Base-by-base conservation (phyloP, 768 basidiomycete genomes). In the Calocybe cyanea region DNA sequence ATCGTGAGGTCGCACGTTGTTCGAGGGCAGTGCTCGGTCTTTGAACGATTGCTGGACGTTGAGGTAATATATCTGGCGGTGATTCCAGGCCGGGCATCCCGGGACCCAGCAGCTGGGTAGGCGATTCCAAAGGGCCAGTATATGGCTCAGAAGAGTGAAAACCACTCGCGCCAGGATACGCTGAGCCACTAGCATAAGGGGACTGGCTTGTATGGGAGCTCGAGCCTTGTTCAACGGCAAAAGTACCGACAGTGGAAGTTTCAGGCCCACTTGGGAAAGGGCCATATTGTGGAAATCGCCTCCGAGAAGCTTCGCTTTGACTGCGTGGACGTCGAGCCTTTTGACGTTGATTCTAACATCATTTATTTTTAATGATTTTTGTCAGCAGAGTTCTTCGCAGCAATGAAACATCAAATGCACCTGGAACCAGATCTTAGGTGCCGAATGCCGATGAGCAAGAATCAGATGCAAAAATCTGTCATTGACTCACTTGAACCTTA, bases 361-460 rank as follows among this genome's bases (percentile, higher is more conserved):
- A 50, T 23, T 39, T 45, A 53, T 37, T 43, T 35, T 47, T 20
- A 51, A 50, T 45, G 43, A 46, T 28, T 28, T 28, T 28, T 28
- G 25, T 28, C 25, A 28, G 25, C 25, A 28, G 11, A 28, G 11
- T 28, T 5, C 5, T 11, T 11, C 11, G 25, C 25, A 28, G 25
- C 42, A 46, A 49, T 18, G 56, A 48, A 33, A 46, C 30, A 15
- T 14, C 45, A 28, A 39, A 43, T 38, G 40, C 63, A 87, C 88
- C 76, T 91, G 89, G 66, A 92, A 92, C 89, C 89, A 92, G 55
- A 92, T 89, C 89, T n/a, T 92, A 57, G 56, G 46, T 56, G 42
- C 33, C 25, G 34, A 43, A 52, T 35, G 21, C n/a, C n/a, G 9
- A 38, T 57, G 14, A 55, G 46, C 9, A 41, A 48, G 2, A 21